Conservation (phyloP, 257 asterid species). For the Nicotiana benthamiana region DNA sequence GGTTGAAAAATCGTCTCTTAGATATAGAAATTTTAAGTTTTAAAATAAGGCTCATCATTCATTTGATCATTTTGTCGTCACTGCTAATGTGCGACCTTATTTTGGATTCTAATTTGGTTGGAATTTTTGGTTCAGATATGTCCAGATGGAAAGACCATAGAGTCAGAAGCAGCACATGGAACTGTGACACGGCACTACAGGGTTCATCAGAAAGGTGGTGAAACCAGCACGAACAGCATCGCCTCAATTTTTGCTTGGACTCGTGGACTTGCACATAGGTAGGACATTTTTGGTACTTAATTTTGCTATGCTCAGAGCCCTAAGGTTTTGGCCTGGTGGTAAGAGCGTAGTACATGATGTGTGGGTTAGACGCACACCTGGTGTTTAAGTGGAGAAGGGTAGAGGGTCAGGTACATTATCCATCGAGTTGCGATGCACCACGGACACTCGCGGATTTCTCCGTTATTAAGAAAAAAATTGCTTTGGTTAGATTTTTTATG, state of each 20-base stretch:
- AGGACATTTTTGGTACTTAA: neutral
- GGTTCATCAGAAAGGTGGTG: conserved; percentile 98
- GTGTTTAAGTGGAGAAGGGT: too few species aligned
- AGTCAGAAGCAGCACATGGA: conserved; percentile 99
- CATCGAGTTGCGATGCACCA: neutral
- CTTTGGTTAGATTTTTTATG: neutral
- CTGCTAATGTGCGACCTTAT: neutral
- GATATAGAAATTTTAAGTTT: neutral
- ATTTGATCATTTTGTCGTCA: neutral
- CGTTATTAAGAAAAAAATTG: neutral
- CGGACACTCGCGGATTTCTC: neutral
- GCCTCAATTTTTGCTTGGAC: conserved; percentile 99
- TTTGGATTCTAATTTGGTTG: conserved; percentile 15
- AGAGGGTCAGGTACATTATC: neutral
- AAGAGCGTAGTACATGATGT: neutral
- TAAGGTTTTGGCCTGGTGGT: neutral
- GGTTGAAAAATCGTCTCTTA: neutral
- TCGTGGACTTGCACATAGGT: conserved; percentile 99
- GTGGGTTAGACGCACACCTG: neutral
- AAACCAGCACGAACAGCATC: conserved; percentile 98
- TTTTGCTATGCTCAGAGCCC: neutral
- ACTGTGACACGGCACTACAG: conserved; percentile 96
- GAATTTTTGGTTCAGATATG: conserved; percentile 53
- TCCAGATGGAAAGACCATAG: conserved; percentile 99
- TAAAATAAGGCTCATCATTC: neutral